A percentile compares a stretch with the other conserved stretches of the same genome.
Conservation (phyloP, 306 rosid genomes). For the Dryas drummondii region DNA sequence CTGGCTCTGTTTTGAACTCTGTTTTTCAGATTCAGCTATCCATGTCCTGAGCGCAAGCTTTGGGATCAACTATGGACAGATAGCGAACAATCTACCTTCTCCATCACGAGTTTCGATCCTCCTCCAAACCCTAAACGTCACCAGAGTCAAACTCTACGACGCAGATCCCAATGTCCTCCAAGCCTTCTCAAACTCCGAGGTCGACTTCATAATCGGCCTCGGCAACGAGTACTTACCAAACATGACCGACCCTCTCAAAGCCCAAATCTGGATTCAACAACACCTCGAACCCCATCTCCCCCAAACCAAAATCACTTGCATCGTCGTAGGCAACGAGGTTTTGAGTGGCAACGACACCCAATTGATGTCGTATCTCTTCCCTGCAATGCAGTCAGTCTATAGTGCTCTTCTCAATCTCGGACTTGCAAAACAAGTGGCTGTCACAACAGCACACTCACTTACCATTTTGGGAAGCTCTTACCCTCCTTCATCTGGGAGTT, state of each 20-base stretch:
- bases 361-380: conserved; percentile 46
- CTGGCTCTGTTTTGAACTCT: conserved; percentile 18
- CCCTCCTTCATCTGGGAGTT: conserved; percentile 75
- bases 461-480: conserved; percentile 45
- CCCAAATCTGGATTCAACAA: conserved; percentile 67
- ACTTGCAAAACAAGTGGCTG: conserved; percentile 47
- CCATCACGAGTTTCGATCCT: conserved; percentile 56
- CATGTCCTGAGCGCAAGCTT: conserved; percentile 45
- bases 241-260: conserved; percentile 56
- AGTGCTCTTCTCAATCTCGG: conserved; percentile 57
- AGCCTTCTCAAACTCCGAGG: conserved; percentile 62
- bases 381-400: conserved; percentile 71
- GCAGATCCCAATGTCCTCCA: conserved; percentile 80
- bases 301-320: conserved; percentile 60
- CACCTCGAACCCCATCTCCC: conserved; percentile 55
- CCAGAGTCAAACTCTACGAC: conserved; percentile 78
- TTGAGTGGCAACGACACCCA: conserved; percentile 45
- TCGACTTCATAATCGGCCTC: conserved; percentile 68
- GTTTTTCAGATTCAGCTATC: conserved; percentile 44
- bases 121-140: conserved; percentile 58
- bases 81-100: conserved; percentile 75
- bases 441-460: conserved; percentile 74
- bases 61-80: conserved; percentile 91
- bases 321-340: conserved; percentile 75
- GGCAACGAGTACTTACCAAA: conserved; percentile 58